A percentile compares a stretch with the other conserved stretches of the same genome.
These are phyloP conservation scores for Fusarium fujikuroi DNA, from an alignment of 2,329 filamentous ascomycete genomes.

Conservation along the genomic window DNA sequence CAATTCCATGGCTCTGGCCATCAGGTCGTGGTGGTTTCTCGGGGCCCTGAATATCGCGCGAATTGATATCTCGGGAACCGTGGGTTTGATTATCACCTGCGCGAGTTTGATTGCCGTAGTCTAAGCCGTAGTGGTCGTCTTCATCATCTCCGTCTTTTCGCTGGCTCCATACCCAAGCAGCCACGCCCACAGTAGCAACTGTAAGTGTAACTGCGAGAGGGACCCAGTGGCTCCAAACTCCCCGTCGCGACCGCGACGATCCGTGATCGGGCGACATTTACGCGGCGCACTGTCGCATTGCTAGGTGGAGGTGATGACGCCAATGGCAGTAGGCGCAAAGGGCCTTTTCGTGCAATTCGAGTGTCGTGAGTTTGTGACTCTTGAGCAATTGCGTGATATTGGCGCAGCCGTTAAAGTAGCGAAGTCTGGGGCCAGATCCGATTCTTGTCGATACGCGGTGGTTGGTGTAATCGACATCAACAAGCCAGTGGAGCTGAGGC, in stretches of 20 bases:
- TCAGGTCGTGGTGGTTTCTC: constrained; percentile 53
- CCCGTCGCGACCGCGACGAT: constrained; percentile 69
- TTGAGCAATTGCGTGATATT: constrained; percentile 18
- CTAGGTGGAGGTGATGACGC: constrained; percentile 39
- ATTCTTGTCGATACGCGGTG: constrained; percentile 43
- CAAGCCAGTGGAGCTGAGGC: constrained; percentile 45
- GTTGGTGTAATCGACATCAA: constrained; percentile 46
- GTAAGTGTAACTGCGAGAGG: constrained; percentile 88
- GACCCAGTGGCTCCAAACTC: constrained; percentile 85
- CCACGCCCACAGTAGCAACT: constrained; percentile 85
- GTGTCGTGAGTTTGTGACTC: neutral
- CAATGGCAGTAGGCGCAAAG: constrained; percentile 35
- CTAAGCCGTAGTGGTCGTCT: constrained; percentile 60
- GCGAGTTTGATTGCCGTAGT: constrained; percentile 61
- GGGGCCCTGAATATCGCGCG: constrained; percentile 48
- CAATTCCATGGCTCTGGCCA: constrained; percentile 57
- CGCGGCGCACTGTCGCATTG: constrained; percentile 50
- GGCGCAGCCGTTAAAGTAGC: constrained; percentile 19
- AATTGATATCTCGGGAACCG: constrained; percentile 49
- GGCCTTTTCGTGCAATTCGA: constrained; percentile 22
- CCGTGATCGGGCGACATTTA: constrained; percentile 71
- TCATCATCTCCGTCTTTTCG: constrained; percentile 79
- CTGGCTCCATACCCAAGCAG: constrained; percentile 95
- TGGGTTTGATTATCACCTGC: constrained; percentile 64
- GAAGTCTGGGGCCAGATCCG: constrained; percentile 35